phyloP scores from a whole-genome alignment of 805 yeast genomes.

The Saccharomycopsis selenospora region DNA sequence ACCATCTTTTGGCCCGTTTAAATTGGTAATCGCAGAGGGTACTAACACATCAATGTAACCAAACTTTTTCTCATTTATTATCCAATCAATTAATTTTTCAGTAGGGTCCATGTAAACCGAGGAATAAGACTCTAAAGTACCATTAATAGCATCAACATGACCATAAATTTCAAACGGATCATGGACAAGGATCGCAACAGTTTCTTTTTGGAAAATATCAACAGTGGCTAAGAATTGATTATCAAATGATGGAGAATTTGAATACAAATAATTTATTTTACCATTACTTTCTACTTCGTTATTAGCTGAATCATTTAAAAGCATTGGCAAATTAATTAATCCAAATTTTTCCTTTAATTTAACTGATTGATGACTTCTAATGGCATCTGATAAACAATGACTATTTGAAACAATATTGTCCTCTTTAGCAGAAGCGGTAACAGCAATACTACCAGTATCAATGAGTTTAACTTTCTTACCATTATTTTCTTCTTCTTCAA shows the following conservation, averaged over 20 bases:
- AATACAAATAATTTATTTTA: slow-evolving; percentile 15
- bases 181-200: slow-evolving; percentile 66
- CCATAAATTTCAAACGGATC: slow-evolving; percentile 95
- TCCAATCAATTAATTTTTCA: slow-evolving; percentile 63
- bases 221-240: slow-evolving; percentile 69
- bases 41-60: slow-evolving; percentile 82
- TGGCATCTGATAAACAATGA: slow-evolving; percentile 58
- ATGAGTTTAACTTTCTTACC: slow-evolving; percentile 28
- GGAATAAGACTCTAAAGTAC: slow-evolving; percentile 63
- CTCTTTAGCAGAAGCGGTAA: slow-evolving; percentile 29
- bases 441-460: slow-evolving; percentile 22
- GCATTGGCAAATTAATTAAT: slow-evolving; percentile 64
- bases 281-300: slow-evolving; percentile 19
- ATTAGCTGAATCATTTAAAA: slow-evolving; percentile 32
- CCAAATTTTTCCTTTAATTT: slow-evolving; percentile 46
- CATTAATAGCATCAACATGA: slow-evolving; percentile 68
- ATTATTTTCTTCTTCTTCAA: neutral
- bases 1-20: slow-evolving; percentile 20
- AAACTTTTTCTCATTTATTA: slow-evolving; percentile 41
- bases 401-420: slow-evolving; percentile 34
- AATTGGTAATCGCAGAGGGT: slow-evolving; percentile 47
- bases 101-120: slow-evolving; percentile 75
- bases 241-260: slow-evolving; percentile 43
- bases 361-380: slow-evolving; percentile 63
- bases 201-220: slow-evolving; percentile 53